Evolutionary conservation across 768 basidiomycete species (phyloP), one percentile per base, ranked within the genome.

Genomic region (Trametes meyenii): DNA sequence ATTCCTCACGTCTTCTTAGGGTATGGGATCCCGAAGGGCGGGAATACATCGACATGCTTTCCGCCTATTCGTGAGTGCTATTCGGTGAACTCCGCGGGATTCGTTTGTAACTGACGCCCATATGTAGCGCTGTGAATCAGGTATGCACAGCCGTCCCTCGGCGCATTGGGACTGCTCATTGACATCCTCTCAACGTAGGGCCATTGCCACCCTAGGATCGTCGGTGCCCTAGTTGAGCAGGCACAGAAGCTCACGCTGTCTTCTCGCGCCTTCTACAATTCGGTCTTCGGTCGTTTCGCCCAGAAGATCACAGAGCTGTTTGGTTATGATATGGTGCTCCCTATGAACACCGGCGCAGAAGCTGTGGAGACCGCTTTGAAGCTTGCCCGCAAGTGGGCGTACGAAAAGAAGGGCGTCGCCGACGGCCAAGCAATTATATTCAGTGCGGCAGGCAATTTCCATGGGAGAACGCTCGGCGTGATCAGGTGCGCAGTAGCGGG

Each of bases 271-370:
- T 98, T 99, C 80, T 94, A 98, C 80, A 97, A 96, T 69, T 88
- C 88, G 49, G 82, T 89, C 64, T 92, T 99, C 66, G 95, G 94
- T 0, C 81, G 79, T n/a, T 99, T 95, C 73, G 94, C 95, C 1
- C 82, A 91, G 77, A 83, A 86, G 73, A 80, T 98, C 61, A 93
- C 90, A 1, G 77, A 85, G 60, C 84, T 91, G 76, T 94, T 96
- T 70, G 89, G 88, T 13, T 98, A 91, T 74, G 96, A 96, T 64
- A 95, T 94, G 87, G 94, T 97, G 1, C 80, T 98, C 10, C 96
- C 96, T 23, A 97, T 98, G 95, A 99, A 99, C 81, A 98, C 96
- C 0, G 96, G 96, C 48, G 95, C 95, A 0, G 97, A 99, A 71
- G 97, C 97, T 8, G 97, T 98, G 56, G 97, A 99, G 78, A 97